Base-by-base conservation (phyloP, 305 asterid genomes). In the Coffea humblotiana region DNA sequence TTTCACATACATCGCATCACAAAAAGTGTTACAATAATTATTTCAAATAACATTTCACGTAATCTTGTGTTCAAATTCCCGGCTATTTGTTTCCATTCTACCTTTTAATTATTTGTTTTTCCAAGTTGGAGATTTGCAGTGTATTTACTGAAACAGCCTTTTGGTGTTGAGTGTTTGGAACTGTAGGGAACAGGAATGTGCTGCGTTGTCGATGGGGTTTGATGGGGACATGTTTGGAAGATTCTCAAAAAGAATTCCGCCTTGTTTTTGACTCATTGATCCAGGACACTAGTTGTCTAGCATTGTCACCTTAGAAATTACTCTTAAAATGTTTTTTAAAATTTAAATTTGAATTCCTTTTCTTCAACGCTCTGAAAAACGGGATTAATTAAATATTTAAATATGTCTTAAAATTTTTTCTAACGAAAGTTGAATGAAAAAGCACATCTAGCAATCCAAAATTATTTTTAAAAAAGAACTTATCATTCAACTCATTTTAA, bases 151-250 rank as follows among this genome's bases (percentile, higher is more conserved):
- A n/a, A 58, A 21, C 43, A 75, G 56, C 37, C 70, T 68, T 60
- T 3, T 12, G 23, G 18, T 21, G 23, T 37, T 75, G 43, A 11
- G 8, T 56, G 69, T 32, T 74, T 35, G 69, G 52, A 21, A 23
- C 40, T 58, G 70, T 75, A 32, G 45, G 71, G 63, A 76, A 16
- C 29, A 64, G 48, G 72, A 63, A 49, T 75, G 37, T 56, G 78
- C 16, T 66, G 13, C 6, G 37, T 16, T 2, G 70, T 23, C 23
- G 56, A 21, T 11, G 45, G 79, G 61, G 21, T 18, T 47, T 77
- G 49, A 65, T 9, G n/a, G 32, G 79, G 79, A 48, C 79, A n/a
- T 49, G 64, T 45, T 77, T 64, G 79, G 73, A 64, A 64, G 3
- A 63, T 45, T 40, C 63, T 16, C n/a, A 23, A 76, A 47, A 29